Percentiles rank a stretch among this genome's conserved stretches.
Conservation (phyloP, 768 basidiomycete genomes). For the Psilocybe tampanensis region DNA sequence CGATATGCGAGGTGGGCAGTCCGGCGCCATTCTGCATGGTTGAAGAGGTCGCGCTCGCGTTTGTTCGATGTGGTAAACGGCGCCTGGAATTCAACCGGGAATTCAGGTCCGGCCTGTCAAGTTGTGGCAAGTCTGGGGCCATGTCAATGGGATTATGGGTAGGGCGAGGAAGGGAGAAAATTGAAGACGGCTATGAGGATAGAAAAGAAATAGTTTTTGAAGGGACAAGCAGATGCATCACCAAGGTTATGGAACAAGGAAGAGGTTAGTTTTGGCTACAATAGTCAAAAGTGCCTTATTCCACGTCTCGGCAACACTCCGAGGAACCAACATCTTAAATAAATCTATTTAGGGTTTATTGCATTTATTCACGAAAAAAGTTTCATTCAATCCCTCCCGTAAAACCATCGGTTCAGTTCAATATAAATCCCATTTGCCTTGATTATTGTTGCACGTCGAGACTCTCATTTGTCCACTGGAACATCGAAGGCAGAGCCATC, state of each 20-base stretch:
- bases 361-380: background rate
- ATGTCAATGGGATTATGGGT: too few relatives aligned
- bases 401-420: too few relatives aligned
- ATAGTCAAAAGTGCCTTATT: constrained; percentile 10
- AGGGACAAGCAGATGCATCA: constrained; percentile 3
- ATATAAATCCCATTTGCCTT: too few relatives aligned
- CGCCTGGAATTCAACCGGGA: constrained; percentile 22
- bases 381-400: too few relatives aligned
- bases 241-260: constrained; percentile 6
- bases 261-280: constrained; percentile 4
- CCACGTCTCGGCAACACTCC: constrained; percentile 18
- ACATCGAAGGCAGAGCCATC: too few relatives aligned
- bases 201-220: background rate
- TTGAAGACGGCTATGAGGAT: constrained; percentile 5
- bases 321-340: constrained; percentile 11
- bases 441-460: too few relatives aligned
- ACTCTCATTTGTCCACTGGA: too few relatives aligned
- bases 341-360: constrained; percentile 8
- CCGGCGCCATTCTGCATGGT: constrained; percentile 14
- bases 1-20: constrained; percentile 8
- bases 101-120: constrained; percentile 27
- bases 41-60: constrained; percentile 18
- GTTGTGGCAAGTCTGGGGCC: constrained; percentile 19
- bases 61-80: constrained; percentile 20
- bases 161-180: constrained; percentile 10